These are phyloP conservation scores for Cucurbita argyrosperma DNA, from an alignment of 306 rosid genomes.

Conservation along the genomic window DNA sequence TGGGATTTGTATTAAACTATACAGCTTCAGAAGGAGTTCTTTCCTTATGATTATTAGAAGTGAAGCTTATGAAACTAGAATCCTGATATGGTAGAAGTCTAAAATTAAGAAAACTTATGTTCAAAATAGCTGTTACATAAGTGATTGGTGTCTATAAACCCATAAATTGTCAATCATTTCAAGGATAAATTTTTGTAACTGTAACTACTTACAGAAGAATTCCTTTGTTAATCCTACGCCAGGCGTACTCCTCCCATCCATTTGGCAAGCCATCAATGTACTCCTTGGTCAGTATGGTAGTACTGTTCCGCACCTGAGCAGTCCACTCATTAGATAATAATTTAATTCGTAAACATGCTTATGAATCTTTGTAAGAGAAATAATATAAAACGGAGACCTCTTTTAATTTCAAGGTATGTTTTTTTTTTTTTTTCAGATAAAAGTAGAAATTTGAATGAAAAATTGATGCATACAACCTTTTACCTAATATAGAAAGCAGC, in stretches of 20 bases:
- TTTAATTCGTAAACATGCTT: conserved; percentile 29
- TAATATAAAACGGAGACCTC: not conserved
- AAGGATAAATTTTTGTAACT: not conserved
- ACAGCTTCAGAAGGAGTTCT: not conserved
- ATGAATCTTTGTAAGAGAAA: not conserved
- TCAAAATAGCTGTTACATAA: not conserved
- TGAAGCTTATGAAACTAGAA: not conserved
- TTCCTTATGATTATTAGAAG: not conserved
- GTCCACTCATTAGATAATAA: conserved; percentile 33
- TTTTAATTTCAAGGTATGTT: not conserved
- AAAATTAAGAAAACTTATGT: not conserved
- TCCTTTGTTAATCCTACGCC: conserved; percentile 98
- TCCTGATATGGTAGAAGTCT: not conserved
- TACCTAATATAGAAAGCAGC: not conserved
- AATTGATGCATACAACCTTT: not conserved
- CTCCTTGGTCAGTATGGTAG: conserved; percentile 86
- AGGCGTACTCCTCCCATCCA: conserved; percentile 98
- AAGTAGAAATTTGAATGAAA: not conserved
- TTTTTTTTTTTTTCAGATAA: not conserved
- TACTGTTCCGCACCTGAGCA: conserved; percentile 91
- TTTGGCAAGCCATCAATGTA: conserved; percentile 82
- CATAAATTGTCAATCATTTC: not conserved
- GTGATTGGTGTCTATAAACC: not conserved
- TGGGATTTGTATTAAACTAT: not conserved
- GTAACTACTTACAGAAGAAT: conserved; percentile 49